Conservation (phyloP, 331 rosid species). For the Acacia pycnantha region DNA sequence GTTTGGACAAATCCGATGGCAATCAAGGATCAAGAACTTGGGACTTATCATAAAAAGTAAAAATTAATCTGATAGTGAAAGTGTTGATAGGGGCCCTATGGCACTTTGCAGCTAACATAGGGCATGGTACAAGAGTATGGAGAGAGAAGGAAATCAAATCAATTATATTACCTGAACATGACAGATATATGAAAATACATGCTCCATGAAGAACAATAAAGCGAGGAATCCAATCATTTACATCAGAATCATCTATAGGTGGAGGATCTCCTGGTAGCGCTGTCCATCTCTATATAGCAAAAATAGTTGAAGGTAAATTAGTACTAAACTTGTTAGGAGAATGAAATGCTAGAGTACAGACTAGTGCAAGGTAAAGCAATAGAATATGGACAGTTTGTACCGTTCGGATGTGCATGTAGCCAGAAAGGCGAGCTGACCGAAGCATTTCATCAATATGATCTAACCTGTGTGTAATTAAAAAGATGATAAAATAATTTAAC, state of each 20-base stretch:
- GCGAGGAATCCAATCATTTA: conserved; percentile 97
- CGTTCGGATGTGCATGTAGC: conserved; percentile 85
- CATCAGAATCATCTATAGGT: conserved; percentile 80
- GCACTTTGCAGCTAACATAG: not conserved
- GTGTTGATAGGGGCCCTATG: not conserved
- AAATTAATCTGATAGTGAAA: not conserved
- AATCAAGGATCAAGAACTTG: not conserved
- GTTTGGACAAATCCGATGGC: not conserved
- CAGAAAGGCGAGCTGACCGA: conserved; percentile 86
- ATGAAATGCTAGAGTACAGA: not conserved
- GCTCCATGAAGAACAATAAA: conserved; percentile 89
- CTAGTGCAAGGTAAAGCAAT: conserved; percentile 18
- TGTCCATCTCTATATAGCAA: conserved; percentile 68
- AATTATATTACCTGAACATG: conserved; percentile 61
- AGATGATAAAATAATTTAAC: not conserved
- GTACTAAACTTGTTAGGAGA: conserved; percentile 12
- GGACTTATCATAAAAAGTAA: not conserved
- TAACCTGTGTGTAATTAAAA: conserved; percentile 56
- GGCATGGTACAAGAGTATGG: not conserved
- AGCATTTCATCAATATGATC: conserved; percentile 81
- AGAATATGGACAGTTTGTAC: conserved; percentile 43
- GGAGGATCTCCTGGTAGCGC: conserved; percentile 94
- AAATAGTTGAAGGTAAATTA: conserved; percentile 21
- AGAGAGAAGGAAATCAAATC: conserved; percentile 13
- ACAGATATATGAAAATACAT: conserved; percentile 72